Evolutionary conservation across 139 green algal genomes (phyloP).

Genomic region (Auxenochlorella pyrenoidosa): DNA sequence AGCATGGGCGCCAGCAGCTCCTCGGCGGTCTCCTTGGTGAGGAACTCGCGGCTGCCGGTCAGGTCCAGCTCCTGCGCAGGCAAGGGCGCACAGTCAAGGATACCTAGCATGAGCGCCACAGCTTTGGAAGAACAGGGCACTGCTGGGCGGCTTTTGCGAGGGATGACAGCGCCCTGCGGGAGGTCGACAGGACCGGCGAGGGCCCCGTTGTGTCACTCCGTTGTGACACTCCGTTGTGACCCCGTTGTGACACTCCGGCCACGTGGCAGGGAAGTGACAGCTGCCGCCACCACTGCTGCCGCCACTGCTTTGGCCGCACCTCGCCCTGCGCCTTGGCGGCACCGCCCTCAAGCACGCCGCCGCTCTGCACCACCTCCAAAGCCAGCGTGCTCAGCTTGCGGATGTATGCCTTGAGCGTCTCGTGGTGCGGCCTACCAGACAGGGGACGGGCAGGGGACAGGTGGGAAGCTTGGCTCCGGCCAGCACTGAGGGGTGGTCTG

Average conservation of each 20-base stretch:
- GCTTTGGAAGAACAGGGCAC: too few species aligned
- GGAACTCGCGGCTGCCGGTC: conserved; percentile 85
- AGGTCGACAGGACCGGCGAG: too few species aligned
- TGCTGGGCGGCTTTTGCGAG: too few species aligned
- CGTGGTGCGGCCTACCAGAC: conserved; percentile 42
- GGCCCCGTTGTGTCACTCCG: too few species aligned
- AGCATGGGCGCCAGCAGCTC: conserved; percentile 79
- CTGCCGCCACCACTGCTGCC: too few species aligned
- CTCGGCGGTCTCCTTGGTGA: conserved; percentile 77
- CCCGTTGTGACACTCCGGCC: too few species aligned
- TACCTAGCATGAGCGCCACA: too few species aligned
- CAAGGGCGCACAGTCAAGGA: background rate
- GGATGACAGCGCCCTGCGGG: too few species aligned
- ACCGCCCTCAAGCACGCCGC: conserved; percentile 16
- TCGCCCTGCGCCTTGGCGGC: conserved; percentile 17
- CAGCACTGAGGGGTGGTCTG: too few species aligned
- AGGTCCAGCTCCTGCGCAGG: conserved; percentile 74
- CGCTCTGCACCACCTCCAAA: conserved; percentile 62
- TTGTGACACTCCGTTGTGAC: too few species aligned
- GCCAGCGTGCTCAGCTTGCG: conserved; percentile 79
- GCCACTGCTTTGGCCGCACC: background rate
- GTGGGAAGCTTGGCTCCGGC: too few species aligned
- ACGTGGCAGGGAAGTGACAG: too few species aligned
- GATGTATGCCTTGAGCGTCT: conserved; percentile 54
- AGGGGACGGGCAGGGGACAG: background rate